A percentile compares a stretch with the other conserved stretches of the same genome.
phyloP scores from a whole-genome alignment of 352 stramenopile species.

The Phytopythium aichiense region DNA sequence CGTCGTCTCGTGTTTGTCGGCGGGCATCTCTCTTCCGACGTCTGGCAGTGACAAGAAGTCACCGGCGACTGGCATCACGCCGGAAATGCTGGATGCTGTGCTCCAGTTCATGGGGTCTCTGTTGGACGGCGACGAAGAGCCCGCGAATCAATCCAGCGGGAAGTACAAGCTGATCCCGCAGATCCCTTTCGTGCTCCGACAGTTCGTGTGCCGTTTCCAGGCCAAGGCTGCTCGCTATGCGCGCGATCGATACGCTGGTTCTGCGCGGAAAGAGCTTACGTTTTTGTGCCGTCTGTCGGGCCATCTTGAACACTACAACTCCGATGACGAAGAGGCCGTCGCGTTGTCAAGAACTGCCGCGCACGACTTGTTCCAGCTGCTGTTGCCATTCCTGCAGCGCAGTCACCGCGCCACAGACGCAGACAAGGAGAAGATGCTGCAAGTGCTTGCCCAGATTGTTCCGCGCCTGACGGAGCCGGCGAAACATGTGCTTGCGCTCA shows the following conservation, averaged over 20 bases:
- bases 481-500: slow-evolving; percentile 72
- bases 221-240: slow-evolving; percentile 74
- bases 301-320: slow-evolving; percentile 42
- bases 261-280: slow-evolving; percentile 74
- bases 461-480: slow-evolving; percentile 63
- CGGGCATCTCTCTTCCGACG: background rate
- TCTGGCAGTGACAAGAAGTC: background rate
- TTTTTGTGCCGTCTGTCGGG: slow-evolving; percentile 78
- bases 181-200: slow-evolving; percentile 72
- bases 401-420: slow-evolving; percentile 70
- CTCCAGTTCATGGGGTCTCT: slow-evolving; percentile 76
- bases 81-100: slow-evolving; percentile 64
- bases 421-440: slow-evolving; percentile 81
- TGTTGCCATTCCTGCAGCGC: slow-evolving; percentile 80
- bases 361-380: slow-evolving; percentile 78
- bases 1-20: slow-evolving; percentile 66
- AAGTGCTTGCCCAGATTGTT: slow-evolving; percentile 74
- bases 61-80: slow-evolving; percentile 42
- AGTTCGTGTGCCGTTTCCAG: slow-evolving; percentile 82
- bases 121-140: slow-evolving; percentile 63
- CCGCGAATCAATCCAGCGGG: slow-evolving; percentile 5
- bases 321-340: slow-evolving; percentile 15
- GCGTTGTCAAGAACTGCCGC: slow-evolving; percentile 22
- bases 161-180: slow-evolving; percentile 49
- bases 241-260: slow-evolving; percentile 70